Evolutionary conservation across 2,329 filamentous ascomycete genomes (phyloP).

Genomic region (Cladosporium sphaerospermum): DNA sequence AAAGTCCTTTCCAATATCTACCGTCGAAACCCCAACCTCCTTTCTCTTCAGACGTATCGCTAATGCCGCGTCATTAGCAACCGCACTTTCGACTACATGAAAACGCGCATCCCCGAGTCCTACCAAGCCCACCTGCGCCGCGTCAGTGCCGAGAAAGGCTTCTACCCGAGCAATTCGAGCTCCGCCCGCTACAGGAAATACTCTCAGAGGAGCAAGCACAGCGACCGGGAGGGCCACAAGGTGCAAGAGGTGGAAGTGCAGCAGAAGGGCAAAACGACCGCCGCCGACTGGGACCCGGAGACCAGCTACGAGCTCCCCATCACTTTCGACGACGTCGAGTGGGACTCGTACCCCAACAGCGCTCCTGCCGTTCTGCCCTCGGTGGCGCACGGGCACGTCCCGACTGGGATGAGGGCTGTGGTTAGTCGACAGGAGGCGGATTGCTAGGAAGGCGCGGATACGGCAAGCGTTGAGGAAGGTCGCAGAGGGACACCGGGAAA

Average conservation of each 20-base stretch:
- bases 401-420: slow-evolving; percentile 11
- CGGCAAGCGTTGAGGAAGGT: slow-evolving; percentile 1
- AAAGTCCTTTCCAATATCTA: slow-evolving; percentile 1
- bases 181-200: neutral
- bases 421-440: slow-evolving; percentile 1
- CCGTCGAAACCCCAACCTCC: neutral
- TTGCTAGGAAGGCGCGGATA: slow-evolving; percentile 19
- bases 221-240: no score
- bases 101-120: neutral
- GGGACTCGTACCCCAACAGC: neutral
- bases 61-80: neutral
- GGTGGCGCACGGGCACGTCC: slow-evolving; percentile 14
- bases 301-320: neutral
- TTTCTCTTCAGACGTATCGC: neutral
- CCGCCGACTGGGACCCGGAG: neutral
- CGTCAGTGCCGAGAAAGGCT: neutral
- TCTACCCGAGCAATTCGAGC: neutral
- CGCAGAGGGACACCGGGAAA: neutral
- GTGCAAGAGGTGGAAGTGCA: neutral
- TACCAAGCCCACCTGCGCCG: slow-evolving; percentile 7
- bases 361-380: neutral
- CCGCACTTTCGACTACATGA: slow-evolving; percentile 5
- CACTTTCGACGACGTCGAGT: neutral
- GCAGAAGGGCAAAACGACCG: neutral
- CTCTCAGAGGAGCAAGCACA: neutral